Evolutionary conservation across 164 flowering plant genomes (phyloP).

Genomic region (Macadamia integrifolia): DNA sequence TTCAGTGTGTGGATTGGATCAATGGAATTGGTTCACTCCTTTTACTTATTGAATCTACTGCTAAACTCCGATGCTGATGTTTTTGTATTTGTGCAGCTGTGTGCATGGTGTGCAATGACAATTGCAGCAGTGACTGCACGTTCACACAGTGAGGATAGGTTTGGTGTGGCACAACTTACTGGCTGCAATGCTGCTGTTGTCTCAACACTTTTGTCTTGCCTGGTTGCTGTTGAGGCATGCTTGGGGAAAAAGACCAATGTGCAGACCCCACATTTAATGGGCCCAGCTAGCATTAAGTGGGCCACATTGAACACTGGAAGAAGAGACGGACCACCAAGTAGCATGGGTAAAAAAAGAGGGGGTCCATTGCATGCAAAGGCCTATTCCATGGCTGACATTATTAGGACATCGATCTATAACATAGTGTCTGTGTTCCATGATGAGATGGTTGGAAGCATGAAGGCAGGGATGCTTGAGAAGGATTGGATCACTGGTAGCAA

Average conservation of each 20-base stretch:
- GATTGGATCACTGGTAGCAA: constrained; percentile 65
- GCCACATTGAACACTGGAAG: constrained; percentile 45
- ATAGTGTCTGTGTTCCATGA: constrained; percentile 66
- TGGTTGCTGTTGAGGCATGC: constrained; percentile 77
- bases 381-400: constrained; percentile 69
- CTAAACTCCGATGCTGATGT: constrained; percentile 3
- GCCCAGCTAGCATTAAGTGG: constrained; percentile 75
- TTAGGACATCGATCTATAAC: constrained; percentile 66
- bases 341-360: constrained; percentile 40
- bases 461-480: constrained; percentile 61
- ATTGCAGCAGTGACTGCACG: constrained; percentile 60
- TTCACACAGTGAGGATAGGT: constrained; percentile 78
- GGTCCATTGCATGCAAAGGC: constrained; percentile 58
- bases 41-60: background rate
- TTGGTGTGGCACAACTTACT: constrained; percentile 87
- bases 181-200: constrained; percentile 75
- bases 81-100: constrained; percentile 43
- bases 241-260: constrained; percentile 85
- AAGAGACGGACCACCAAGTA: constrained; percentile 30
- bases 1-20: background rate
- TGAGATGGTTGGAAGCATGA: constrained; percentile 60
- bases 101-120: constrained; percentile 69
- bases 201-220: constrained; percentile 65
- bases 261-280: constrained; percentile 48
- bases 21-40: background rate